A percentile compares a stretch with the other conserved stretches of the same genome.
Conservation (phyloP, 768 basidiomycete genomes). For the Leccinum ochraceum region DNA sequence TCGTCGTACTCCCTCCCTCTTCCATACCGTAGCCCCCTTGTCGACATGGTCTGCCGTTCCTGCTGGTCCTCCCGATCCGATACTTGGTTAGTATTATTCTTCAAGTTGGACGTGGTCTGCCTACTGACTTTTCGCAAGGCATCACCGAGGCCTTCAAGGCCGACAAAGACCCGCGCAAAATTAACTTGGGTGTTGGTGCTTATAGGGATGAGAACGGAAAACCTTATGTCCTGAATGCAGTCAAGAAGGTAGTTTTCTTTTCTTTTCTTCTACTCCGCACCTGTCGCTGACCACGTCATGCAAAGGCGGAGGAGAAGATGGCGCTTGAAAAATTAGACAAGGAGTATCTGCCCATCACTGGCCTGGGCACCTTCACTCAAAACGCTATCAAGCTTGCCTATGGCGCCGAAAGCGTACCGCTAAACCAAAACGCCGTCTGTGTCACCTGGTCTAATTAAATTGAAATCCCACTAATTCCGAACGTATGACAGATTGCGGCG, state of each 20-base stretch:
- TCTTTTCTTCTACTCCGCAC: not conserved
- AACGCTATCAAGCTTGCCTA: conserved; percentile 90
- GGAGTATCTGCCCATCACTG: conserved; percentile 96
- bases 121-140: conserved; percentile 44
- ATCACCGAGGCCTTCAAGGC: conserved; percentile 97
- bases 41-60: conserved; percentile 84
- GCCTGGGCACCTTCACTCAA: conserved; percentile 81
- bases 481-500: conserved; percentile 62
- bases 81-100: conserved; percentile 63
- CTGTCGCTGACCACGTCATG: conserved; percentile 2
- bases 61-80: conserved; percentile 90
- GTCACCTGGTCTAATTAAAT: not conserved
- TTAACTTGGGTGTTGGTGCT: conserved; percentile 97
- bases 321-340: conserved; percentile 74
- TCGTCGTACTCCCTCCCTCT: conserved; percentile 49
- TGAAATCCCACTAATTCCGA: conserved; percentile 2
- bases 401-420: conserved; percentile 73
- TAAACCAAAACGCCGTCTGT: conserved; percentile 73
- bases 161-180: conserved; percentile 88
- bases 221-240: conserved; percentile 88
- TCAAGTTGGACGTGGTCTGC: not conserved
- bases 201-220: conserved; percentile 95
- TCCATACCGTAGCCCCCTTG: conserved; percentile 42
- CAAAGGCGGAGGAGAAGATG: conserved; percentile 76
- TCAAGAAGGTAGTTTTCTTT: conserved; percentile 66